Percentiles rank a stretch among this genome's conserved stretches.
phyloP scores from a whole-genome alignment of 176 grass and related monocot genomes.

The Aegilops longissima region DNA sequence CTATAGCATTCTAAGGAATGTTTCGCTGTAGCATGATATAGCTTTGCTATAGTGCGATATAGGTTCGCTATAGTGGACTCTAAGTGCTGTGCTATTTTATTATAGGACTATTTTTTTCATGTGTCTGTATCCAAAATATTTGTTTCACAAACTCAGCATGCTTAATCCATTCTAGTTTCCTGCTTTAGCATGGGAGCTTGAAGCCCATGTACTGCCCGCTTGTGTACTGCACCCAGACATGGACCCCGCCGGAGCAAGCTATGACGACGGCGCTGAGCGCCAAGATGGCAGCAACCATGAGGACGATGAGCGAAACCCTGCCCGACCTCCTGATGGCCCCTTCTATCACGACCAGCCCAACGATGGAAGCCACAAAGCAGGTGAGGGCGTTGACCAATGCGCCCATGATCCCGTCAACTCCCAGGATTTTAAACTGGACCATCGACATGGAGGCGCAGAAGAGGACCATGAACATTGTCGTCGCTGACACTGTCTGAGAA shows the following conservation, averaged over 20 bases:
- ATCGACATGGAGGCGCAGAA: slow-evolving; percentile 68
- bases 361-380: slow-evolving; percentile 45
- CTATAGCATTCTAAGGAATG: too few relatives aligned
- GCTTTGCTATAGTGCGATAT: too few relatives aligned
- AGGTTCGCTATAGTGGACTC: too few relatives aligned
- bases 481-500: slow-evolving; percentile 32
- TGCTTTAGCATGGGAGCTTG: slow-evolving; percentile 35
- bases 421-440: slow-evolving; percentile 62
- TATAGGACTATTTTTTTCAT: too few relatives aligned
- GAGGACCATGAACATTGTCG: slow-evolving; percentile 44
- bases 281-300: slow-evolving; percentile 26
- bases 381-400: slow-evolving; percentile 31
- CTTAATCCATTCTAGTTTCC: too few relatives aligned
- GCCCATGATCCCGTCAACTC: slow-evolving; percentile 11
- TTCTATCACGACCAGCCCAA: slow-evolving; percentile 36
- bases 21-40: too few relatives aligned
- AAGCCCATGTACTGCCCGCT: slow-evolving; percentile 56
- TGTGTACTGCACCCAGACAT: slow-evolving; percentile 45
- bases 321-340: slow-evolving; percentile 32
- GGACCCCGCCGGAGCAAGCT: slow-evolving; percentile 38
- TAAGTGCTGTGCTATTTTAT: too few relatives aligned
- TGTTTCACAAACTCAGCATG: background rate
- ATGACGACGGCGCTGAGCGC: slow-evolving; percentile 40
- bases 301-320: slow-evolving; percentile 46
- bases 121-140: background rate